Evolutionary conservation across 2,329 filamentous ascomycete genomes (phyloP).

Genomic region (Exophiala viscosa): DNA sequence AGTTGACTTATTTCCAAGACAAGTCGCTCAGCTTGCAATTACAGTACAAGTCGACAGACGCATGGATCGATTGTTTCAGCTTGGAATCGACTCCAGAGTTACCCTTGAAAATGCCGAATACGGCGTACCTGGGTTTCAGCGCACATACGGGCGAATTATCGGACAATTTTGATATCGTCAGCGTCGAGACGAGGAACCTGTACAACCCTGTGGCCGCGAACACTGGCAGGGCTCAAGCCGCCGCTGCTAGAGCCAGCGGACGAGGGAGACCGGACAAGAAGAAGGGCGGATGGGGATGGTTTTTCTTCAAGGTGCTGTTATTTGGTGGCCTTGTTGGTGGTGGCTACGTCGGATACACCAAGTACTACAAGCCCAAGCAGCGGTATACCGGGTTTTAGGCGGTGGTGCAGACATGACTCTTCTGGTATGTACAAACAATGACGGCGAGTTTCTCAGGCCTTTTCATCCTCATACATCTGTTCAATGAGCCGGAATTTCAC

Average conservation of each 20-base stretch:
- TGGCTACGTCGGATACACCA: conserved; percentile 79
- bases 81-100: conserved; percentile 56
- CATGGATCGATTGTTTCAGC: conserved; percentile 89
- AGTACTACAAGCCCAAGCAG: conserved; percentile 62
- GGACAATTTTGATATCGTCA: conserved; percentile 97
- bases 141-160: conserved; percentile 89
- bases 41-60: conserved; percentile 85
- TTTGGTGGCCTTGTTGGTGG: conserved; percentile 68
- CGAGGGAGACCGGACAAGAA: conserved; percentile 28
- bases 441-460: neutral
- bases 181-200: conserved; percentile 79
- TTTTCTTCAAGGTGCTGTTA: conserved; percentile 77
- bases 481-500: too few relatives aligned
- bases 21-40: conserved; percentile 85
- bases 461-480: too few relatives aligned
- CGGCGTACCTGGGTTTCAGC: conserved; percentile 62
- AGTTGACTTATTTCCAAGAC: conserved; percentile 94
- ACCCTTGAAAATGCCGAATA: conserved; percentile 72
- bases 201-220: conserved; percentile 56
- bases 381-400: conserved; percentile 37
- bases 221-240: conserved; percentile 22
- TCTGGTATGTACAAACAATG: neutral
- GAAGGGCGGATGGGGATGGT: conserved; percentile 60
- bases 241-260: conserved; percentile 27
- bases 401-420: neutral